Conservation (phyloP, 805 yeast genomes). For the Vanderwaltozyma tropicalis region DNA sequence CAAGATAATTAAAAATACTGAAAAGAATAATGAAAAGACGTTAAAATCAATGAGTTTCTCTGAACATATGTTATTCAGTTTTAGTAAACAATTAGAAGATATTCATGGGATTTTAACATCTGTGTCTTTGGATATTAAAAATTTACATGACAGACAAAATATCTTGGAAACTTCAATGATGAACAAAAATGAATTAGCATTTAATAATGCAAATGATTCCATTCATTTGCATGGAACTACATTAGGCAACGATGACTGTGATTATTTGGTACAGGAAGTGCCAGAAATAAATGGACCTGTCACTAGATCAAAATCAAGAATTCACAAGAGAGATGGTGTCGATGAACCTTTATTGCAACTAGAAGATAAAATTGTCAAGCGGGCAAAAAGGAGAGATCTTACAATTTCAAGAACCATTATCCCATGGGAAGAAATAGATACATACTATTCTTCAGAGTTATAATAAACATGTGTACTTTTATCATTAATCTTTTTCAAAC, state of each 20-base stretch:
- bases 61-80: background rate
- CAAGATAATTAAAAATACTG: background rate
- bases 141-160: conserved; percentile 9
- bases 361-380: background rate
- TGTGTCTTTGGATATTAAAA: conserved; percentile 13
- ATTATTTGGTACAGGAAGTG: background rate
- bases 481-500: background rate
- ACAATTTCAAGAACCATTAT: conserved; percentile 16
- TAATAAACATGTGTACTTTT: background rate
- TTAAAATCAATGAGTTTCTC: background rate
- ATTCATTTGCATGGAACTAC: conserved; percentile 8
- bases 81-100: conserved; percentile 13
- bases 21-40: background rate
- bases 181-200: background rate
- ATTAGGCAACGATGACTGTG: conserved; percentile 1
- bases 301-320: conserved; percentile 8
- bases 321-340: background rate
- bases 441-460: conserved; percentile 2
- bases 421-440: conserved; percentile 23
- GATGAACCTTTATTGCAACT: background rate
- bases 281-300: conserved; percentile 3
- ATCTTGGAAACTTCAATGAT: conserved; percentile 6
- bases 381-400: background rate
- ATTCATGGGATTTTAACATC: conserved; percentile 11
- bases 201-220: background rate